Base-by-base conservation (phyloP, 805 yeast genomes). In the Priceomyces medius region DNA sequence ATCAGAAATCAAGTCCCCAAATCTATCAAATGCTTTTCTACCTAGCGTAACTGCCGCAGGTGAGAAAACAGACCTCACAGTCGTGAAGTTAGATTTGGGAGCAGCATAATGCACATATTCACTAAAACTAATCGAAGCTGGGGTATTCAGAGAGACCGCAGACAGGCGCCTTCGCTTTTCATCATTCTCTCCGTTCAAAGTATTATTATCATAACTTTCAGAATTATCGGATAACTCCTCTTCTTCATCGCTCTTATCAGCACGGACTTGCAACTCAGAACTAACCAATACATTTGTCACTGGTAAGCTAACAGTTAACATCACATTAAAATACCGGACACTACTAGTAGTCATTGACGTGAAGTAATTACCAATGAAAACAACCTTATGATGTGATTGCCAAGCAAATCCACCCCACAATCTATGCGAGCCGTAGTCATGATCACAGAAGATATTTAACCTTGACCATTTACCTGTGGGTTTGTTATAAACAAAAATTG, bases 11-110 rank as follows among this genome's bases (percentile, higher is more conserved):
- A 80, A 66, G 21, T 73, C 73, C 0, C 85, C 84, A 56, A 72
- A 82, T 35, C 86, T 66, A 51, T 82, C 88, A 53, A 83, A 74
- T 0, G 88, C 86, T 55, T 79, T 83, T 51, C 87, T 75, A 3
- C 93, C 93, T 32, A 86, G 63, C 0, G 90, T 85, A 44, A 85
- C 81, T 0, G 93, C 89, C 41, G 83, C 79, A 1, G 88, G 81
- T 2, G 90, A 88, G 50, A 85, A 82, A 0, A 83, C 84, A 1
- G 89, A 80, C 35, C 81, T 65, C 29, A 83, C 77, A 1, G 85
- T 80, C 19, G 85, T 78, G 49, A 82, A 74, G 43, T 80, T 82
- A 6, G 79, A 68, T 20, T 81, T 79, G 1, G 91, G 91, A 0
- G 90, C 87, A 20, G 83, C 80, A 57, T 85, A 85, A 49, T 81